A percentile compares a stretch with the other conserved stretches of the same genome.
phyloP scores from a whole-genome alignment of 371 early-diverging fungal species.

The Mortierella sp. region DNA sequence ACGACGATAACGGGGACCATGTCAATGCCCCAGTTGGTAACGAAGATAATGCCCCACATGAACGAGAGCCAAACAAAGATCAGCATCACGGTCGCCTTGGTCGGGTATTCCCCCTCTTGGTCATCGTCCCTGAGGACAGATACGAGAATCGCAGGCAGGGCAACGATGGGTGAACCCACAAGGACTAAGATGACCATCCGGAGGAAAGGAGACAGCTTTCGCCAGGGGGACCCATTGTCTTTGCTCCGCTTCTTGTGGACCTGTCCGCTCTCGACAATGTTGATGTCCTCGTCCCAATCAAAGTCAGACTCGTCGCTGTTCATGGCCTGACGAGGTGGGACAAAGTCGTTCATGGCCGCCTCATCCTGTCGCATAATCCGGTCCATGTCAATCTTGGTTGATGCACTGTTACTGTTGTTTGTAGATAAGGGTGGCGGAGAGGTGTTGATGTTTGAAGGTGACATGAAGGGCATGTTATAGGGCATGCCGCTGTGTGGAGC shows the following conservation, averaged over 20 bases:
- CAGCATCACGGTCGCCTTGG: conserved; percentile 31
- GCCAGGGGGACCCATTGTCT: conserved; percentile 23
- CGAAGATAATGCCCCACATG: conserved; percentile 54
- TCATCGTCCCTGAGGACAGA: conserved; percentile 25
- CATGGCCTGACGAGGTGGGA: conserved; percentile 57
- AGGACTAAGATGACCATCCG: conserved; percentile 45
- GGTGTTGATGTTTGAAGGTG: conserved; percentile 10
- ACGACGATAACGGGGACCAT: conserved; percentile 45
- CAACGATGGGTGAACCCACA: conserved; percentile 36
- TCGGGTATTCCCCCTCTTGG: conserved; percentile 9
- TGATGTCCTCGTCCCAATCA: conserved; percentile 56
- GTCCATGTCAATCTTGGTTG: conserved; percentile 55
- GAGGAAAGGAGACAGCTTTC: conserved; percentile 42
- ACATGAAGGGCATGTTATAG: neutral
- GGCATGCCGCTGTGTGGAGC: conserved; percentile 6
- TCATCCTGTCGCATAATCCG: conserved; percentile 57
- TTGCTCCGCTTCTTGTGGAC: conserved; percentile 18
- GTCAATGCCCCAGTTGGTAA: conserved; percentile 54
- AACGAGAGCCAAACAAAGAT: conserved; percentile 56
- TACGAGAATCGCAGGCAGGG: conserved; percentile 46
- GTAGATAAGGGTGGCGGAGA: conserved; percentile 14
- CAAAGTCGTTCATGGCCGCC: conserved; percentile 55
- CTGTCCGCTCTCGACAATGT: conserved; percentile 33
- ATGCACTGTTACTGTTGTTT: neutral
- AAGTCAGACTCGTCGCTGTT: conserved; percentile 58